Evolutionary conservation across 192 early-diverging fungal genomes (phyloP).

Genomic region (Allomyces javanicus): DNA sequence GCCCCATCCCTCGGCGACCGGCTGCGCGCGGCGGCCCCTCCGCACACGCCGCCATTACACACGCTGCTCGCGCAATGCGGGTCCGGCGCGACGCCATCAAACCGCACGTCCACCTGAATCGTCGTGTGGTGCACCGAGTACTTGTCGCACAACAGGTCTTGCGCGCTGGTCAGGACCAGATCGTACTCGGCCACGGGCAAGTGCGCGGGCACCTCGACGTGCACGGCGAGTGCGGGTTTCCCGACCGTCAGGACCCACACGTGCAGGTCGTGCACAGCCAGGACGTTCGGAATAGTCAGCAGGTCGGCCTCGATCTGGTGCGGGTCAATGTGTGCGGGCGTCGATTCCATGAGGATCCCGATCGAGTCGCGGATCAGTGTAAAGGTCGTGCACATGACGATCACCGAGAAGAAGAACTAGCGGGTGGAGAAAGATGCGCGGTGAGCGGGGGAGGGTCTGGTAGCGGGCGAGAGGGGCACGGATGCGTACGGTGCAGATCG

Average conservation of each 20-base stretch:
- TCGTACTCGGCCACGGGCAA: slow-evolving; percentile 12
- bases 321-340: slow-evolving; percentile 25
- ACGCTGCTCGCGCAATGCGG: not conserved
- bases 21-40: not conserved
- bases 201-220: slow-evolving; percentile 9
- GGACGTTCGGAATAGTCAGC: slow-evolving; percentile 22
- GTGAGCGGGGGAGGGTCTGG: too few relatives aligned
- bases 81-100: not conserved
- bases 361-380: slow-evolving; percentile 40
- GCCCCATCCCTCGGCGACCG: too few relatives aligned
- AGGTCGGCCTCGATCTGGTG: slow-evolving; percentile 21
- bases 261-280: slow-evolving; percentile 37
- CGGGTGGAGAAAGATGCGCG: too few relatives aligned
- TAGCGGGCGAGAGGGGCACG: too few relatives aligned
- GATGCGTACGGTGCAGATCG: slow-evolving; percentile 36
- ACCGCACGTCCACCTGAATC: slow-evolving; percentile 18
- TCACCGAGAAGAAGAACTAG: slow-evolving; percentile 46
- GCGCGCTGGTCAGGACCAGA: slow-evolving; percentile 15
- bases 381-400: slow-evolving; percentile 52
- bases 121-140: slow-evolving; percentile 32
- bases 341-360: slow-evolving; percentile 51
- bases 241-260: slow-evolving; percentile 40
- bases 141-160: slow-evolving; percentile 16
- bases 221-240: slow-evolving; percentile 17
- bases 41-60: not conserved